Percentiles rank a stretch among this genome's conserved stretches.
phyloP scores from a whole-genome alignment of 345 rosid genomes.

The Lumnitzera racemosa region DNA sequence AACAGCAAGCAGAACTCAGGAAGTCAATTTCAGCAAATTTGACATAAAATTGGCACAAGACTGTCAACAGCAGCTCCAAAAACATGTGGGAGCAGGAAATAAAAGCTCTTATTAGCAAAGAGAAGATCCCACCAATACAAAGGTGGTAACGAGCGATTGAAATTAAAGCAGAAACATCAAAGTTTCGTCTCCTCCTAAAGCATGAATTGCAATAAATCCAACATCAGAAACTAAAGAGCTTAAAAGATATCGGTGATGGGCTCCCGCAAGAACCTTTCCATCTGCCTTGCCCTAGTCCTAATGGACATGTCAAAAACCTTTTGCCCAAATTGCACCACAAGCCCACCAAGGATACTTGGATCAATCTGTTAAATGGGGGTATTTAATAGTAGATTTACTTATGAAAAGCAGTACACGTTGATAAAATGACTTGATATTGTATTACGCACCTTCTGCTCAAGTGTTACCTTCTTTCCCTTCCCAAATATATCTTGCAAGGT shows the following conservation, averaged over 20 bases:
- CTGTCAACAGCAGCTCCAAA: no score
- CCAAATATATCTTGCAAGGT: conserved; percentile 74
- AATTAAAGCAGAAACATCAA: conserved; percentile 7
- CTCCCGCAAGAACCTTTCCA: conserved; percentile 90
- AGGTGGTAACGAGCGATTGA: conserved; percentile 9
- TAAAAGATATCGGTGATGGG: conserved; percentile 23
- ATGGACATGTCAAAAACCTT: conserved; percentile 98
- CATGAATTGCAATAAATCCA: not conserved
- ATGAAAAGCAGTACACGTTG: not conserved
- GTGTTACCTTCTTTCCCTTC: conserved; percentile 58
- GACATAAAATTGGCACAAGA: no score
- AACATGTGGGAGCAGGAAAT: not conserved
- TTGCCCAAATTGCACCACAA: conserved; percentile 70
- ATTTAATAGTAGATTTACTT: not conserved
- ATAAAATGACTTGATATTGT: not conserved
- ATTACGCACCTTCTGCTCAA: conserved; percentile 74
- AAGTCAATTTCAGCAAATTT: no score
- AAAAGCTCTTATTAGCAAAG: conserved; percentile 21
- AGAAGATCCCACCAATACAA: conserved; percentile 10
- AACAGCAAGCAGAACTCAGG: no score
- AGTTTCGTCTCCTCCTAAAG: conserved; percentile 5
- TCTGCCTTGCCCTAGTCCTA: conserved; percentile 74
- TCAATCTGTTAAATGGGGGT: conserved; percentile 50
- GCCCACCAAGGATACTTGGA: conserved; percentile 86
- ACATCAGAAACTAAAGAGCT: conserved; percentile 4